Percentiles rank a stretch among this genome's conserved stretches.
Conservation (phyloP, 2,329 filamentous ascomycete species). For the Fusarium nelsonii region DNA sequence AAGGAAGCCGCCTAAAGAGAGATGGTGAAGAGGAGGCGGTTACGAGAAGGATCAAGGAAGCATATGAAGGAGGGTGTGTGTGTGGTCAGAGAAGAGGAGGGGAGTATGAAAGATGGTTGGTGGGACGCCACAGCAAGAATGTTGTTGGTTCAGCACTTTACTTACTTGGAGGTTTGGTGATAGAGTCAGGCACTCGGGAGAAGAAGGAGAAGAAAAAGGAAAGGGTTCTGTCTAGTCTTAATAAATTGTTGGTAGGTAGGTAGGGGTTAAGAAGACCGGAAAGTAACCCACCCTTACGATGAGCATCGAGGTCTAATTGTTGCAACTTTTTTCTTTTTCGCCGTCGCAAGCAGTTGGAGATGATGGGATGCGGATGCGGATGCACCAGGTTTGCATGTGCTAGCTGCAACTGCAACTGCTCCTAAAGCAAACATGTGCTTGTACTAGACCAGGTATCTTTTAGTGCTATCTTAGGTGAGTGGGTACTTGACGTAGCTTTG, state of each 20-base stretch:
- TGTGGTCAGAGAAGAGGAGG: slow-evolving; percentile 21
- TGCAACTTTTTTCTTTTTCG: slow-evolving; percentile 25
- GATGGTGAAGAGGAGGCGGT: slow-evolving; percentile 26
- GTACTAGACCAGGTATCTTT: slow-evolving; percentile 37
- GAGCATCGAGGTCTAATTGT: slow-evolving; percentile 13
- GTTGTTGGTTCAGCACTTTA: slow-evolving; percentile 20
- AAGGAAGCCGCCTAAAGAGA: slow-evolving; percentile 28
- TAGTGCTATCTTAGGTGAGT: slow-evolving; percentile 37
- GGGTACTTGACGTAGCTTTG: slow-evolving; percentile 32
- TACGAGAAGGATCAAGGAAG: slow-evolving; percentile 2
- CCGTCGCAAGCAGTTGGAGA: slow-evolving; percentile 26
- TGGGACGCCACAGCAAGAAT: slow-evolving; percentile 43
- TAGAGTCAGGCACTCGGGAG: slow-evolving; percentile 17
- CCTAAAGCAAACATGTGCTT: slow-evolving; percentile 36
- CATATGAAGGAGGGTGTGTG: slow-evolving; percentile 9
- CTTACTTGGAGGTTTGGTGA: slow-evolving; percentile 6
- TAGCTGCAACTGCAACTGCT: background rate
- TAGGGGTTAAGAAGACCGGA: slow-evolving; percentile 18
- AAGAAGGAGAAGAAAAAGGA: background rate
- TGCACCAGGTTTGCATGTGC: slow-evolving; percentile 37
- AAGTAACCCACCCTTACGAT: slow-evolving; percentile 32
- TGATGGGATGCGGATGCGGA: background rate
- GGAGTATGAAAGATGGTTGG: slow-evolving; percentile 24
- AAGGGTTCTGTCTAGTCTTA: slow-evolving; percentile 20
- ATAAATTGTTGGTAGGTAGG: slow-evolving; percentile 19